Base-by-base conservation (phyloP, 768 basidiomycete species). In the Hydnomerulius pinastri region DNA sequence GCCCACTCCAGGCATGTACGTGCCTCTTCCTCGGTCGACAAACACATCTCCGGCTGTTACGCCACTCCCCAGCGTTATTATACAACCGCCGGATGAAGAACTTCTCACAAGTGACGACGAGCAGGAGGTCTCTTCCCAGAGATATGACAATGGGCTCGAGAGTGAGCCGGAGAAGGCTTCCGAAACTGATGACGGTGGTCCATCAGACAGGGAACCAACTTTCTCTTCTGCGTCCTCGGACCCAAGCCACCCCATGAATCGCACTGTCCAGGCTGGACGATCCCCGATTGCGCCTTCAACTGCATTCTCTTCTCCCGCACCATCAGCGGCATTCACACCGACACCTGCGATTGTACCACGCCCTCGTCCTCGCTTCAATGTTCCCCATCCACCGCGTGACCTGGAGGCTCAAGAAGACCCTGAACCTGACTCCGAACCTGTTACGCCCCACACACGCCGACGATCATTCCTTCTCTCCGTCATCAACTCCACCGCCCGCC, bases 381-480 rank as follows among this genome's bases (percentile, higher is more conserved):
- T 78, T 23, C 76, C 82, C 4, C 60, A 74, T 1, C 73, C 73
- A 23, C 71, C 77, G 8, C 61, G 68, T n/a, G 74, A 77, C 30
- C 57, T 73, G 21, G 64, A 74, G 11, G 58, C 62, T 9, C 60
- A 67, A 35, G 68, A 64, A 2, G 73, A 71, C 13, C 64, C 57
- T 15, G 61, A 62, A 17, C 46, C 53, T 11, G 68, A 73, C 32
- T 70, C 76, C 4, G 77, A 82, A 33, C 77, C 77, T 3, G 66
- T 83, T 36, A 92, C 90, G 2, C 90, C 89, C 2, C 75, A 79
- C 55, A 80, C 84, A 11, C 84, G 87, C 52, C 83, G 88, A 33
- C 82, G 83, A 13, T 91, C 88, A 1, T 92, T 94, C 72, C 78
- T 94, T 11, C 78, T 94, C 32, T 84, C 83, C 8, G 86, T 93